A percentile compares a stretch with the other conserved stretches of the same genome.
Conservation (phyloP, 768 basidiomycete species). For the Trametes cubensis region DNA sequence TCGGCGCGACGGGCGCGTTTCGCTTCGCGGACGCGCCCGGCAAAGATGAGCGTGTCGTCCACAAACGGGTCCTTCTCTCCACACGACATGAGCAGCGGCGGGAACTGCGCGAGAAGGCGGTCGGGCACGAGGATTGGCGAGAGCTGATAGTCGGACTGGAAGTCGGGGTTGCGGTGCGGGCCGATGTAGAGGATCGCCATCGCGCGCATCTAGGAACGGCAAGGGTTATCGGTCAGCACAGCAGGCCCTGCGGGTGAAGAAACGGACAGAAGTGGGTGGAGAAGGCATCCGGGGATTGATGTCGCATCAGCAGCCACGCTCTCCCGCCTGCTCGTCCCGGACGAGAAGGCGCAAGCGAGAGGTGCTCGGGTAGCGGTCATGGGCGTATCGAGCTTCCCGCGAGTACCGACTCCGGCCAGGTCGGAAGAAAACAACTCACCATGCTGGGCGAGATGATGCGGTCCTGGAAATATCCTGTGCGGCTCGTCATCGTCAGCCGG, state of each 20-base stretch:
- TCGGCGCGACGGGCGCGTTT: slow-evolving; percentile 82
- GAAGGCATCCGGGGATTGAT: slow-evolving; percentile 6
- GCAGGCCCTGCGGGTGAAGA: no score
- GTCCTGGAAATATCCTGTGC: slow-evolving; percentile 92
- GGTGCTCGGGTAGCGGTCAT: not conserved
- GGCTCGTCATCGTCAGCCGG: slow-evolving; percentile 91
- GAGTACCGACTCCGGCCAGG: not conserved
- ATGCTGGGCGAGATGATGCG: slow-evolving; percentile 93
- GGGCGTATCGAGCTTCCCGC: not conserved
- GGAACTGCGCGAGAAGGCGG: slow-evolving; percentile 86
- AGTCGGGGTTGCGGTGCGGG: slow-evolving; percentile 91
- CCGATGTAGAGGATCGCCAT: slow-evolving; percentile 99
- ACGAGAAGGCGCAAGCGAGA: not conserved
- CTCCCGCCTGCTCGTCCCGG: not conserved
- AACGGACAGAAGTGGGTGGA: not conserved
- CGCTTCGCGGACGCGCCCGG: slow-evolving; percentile 92
- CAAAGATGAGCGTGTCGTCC: slow-evolving; percentile 97
- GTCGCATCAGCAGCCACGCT: slow-evolving; percentile 1
- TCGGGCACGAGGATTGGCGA: slow-evolving; percentile 91
- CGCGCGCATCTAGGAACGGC: slow-evolving; percentile 85
- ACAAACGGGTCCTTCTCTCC: slow-evolving; percentile 95
- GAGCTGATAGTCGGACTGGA: slow-evolving; percentile 92
- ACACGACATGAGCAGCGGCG: slow-evolving; percentile 90
- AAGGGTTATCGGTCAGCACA: no score
- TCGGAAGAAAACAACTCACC: slow-evolving; percentile 55